Percentiles rank a stretch among this genome's conserved stretches.
Evolutionary conservation across 192 early-diverging fungal species (phyloP).

Genomic region (Entomortierella lignicola): DNA sequence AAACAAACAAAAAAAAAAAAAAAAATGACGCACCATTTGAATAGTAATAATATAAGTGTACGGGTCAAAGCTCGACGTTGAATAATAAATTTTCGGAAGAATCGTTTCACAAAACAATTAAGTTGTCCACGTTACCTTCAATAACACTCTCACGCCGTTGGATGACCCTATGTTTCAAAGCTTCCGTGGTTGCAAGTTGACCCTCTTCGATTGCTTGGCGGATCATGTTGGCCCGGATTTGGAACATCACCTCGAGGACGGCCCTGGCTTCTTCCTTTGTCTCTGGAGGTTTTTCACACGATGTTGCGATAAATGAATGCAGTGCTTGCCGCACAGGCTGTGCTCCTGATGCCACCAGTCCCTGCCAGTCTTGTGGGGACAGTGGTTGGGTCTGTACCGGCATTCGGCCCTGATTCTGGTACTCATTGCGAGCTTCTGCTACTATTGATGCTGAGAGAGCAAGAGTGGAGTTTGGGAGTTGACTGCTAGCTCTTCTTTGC

Average conservation of each 20-base stretch:
- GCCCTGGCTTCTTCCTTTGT: constrained; percentile 42
- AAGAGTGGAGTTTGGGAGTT: not conserved
- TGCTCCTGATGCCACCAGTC: constrained; percentile 24
- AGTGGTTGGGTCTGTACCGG: not conserved
- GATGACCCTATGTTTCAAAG: constrained; percentile 31
- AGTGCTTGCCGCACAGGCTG: constrained; percentile 46
- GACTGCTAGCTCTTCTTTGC: constrained; percentile 16
- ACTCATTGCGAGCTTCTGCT: not conserved
- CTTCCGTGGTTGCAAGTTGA: constrained; percentile 37
- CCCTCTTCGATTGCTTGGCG: constrained; percentile 47
- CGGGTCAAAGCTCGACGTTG: no score
- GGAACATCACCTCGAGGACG: constrained; percentile 45
- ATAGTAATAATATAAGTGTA: not conserved
- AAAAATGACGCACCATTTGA: not conserved
- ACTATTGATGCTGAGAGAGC: not conserved
- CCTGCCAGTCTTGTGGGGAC: constrained; percentile 26
- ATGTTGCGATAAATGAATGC: constrained; percentile 36
- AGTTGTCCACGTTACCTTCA: constrained; percentile 18
- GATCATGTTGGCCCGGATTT: constrained; percentile 39
- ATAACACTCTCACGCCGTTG: constrained; percentile 36
- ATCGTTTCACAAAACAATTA: no score
- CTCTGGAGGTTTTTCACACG: constrained; percentile 45
- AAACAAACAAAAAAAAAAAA: not conserved
- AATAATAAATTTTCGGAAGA: no score
- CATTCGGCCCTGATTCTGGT: not conserved